Percentiles rank a stretch among this genome's conserved stretches.
Conservation (phyloP, 169 alveolate species). For the Plasmodium cynomolgi region DNA sequence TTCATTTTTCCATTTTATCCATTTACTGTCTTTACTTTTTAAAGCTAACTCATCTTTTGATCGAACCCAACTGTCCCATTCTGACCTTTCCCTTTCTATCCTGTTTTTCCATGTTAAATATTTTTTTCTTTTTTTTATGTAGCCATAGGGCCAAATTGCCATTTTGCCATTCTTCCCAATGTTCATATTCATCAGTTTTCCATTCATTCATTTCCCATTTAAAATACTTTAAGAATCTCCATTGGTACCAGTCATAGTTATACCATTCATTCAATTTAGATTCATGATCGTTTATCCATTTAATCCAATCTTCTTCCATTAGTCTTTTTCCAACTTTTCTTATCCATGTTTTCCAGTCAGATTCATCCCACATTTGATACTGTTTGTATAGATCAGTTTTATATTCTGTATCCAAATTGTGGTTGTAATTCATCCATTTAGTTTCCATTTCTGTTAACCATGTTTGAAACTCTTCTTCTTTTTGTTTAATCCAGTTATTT, state of each 20-base stretch:
- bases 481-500: neutral
- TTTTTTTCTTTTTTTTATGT: neutral
- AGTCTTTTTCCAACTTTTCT: neutral
- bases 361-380: neutral
- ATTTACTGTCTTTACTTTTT: neutral
- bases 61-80: neutral
- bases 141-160: neutral
- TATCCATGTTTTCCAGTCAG: neutral
- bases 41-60: neutral
- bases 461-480: neutral
- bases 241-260: neutral
- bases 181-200: neutral
- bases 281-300: neutral
- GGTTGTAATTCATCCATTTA: constrained; percentile 5
- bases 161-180: neutral
- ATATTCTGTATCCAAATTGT: neutral
- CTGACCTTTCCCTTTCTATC: neutral
- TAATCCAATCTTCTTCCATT: neutral
- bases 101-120: neutral
- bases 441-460: neutral
- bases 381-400: neutral
- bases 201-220: neutral
- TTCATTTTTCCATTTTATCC: neutral
- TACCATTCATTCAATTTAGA: neutral
- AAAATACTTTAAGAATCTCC: neutral